Percentiles rank a stretch among this genome's conserved stretches.
Evolutionary conservation across 2,329 filamentous ascomycete species (phyloP).

Genomic region (Alternaria gaisen): DNA sequence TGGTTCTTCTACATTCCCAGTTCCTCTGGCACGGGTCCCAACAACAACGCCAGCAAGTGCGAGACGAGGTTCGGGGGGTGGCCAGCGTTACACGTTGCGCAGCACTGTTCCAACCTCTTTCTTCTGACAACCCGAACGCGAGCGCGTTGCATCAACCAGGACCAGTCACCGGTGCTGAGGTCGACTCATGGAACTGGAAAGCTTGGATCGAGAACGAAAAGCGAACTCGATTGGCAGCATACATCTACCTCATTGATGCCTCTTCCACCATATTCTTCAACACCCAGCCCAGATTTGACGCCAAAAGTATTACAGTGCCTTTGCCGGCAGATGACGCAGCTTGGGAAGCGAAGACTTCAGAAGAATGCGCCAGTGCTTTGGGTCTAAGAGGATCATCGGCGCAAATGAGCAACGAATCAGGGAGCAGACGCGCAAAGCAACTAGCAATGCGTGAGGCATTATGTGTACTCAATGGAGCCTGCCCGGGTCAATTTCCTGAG

Average conservation of each 20-base stretch:
- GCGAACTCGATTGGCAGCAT: slow-evolving; percentile 70
- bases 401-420: slow-evolving; percentile 68
- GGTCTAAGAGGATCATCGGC: slow-evolving; percentile 68
- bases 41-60: slow-evolving; percentile 69
- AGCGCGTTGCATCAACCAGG: slow-evolving; percentile 70
- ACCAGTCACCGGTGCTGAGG: slow-evolving; percentile 52
- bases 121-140: slow-evolving; percentile 57
- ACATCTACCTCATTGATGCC: slow-evolving; percentile 70
- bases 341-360: slow-evolving; percentile 71
- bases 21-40: slow-evolving; percentile 76
- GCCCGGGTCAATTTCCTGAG: slow-evolving; percentile 67
- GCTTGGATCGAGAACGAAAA: slow-evolving; percentile 77
- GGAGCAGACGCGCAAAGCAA: slow-evolving; percentile 71
- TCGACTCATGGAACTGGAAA: slow-evolving; percentile 69
- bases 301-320: slow-evolving; percentile 71
- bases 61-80: slow-evolving; percentile 66
- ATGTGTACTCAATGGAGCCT: slow-evolving; percentile 67
- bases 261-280: slow-evolving; percentile 78
- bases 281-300: slow-evolving; percentile 68
- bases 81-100: slow-evolving; percentile 66
- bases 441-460: slow-evolving; percentile 70
- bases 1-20: slow-evolving; percentile 69
- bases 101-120: slow-evolving; percentile 64
- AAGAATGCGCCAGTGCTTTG: slow-evolving; percentile 71
- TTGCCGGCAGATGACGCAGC: slow-evolving; percentile 76